Percentiles rank a stretch among this genome's conserved stretches.
These are phyloP conservation scores for Cruciata laevipes DNA, from an alignment of 257 asterid species.

Conservation along the genomic window DNA sequence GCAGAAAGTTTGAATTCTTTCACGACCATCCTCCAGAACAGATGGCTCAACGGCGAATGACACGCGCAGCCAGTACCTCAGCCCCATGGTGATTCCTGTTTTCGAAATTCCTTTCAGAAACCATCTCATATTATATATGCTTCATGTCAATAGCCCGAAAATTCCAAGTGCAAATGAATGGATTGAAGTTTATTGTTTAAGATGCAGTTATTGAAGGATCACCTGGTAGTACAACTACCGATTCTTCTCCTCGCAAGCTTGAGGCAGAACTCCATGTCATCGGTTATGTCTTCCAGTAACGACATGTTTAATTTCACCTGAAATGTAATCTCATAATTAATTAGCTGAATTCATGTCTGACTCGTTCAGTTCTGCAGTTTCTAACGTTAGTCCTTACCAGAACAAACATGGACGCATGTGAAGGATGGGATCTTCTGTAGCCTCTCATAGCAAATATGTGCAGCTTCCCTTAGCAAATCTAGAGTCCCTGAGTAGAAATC, in stretches of 20 bases:
- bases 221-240: slow-evolving; percentile 62
- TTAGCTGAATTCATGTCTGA: not conserved
- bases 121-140: not conserved
- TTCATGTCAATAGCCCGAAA: not conserved
- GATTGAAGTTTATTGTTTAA: no score
- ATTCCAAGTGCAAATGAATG: no score
- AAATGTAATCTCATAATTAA: not conserved
- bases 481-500: slow-evolving; percentile 38
- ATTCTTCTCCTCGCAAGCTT: slow-evolving; percentile 62
- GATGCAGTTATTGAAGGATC: not conserved
- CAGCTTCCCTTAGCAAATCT: slow-evolving; percentile 47
- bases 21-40: slow-evolving; percentile 44
- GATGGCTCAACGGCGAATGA: slow-evolving; percentile 49
- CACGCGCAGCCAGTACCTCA: slow-evolving; percentile 58
- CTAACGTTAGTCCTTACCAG: slow-evolving; percentile 34
- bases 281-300: slow-evolving; percentile 35
- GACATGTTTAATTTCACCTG: slow-evolving; percentile 45
- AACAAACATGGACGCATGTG: slow-evolving; percentile 47
- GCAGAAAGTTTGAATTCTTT: slow-evolving; percentile 60
- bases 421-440: slow-evolving; percentile 44
- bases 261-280: slow-evolving; percentile 53
- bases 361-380: not conserved
- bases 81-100: slow-evolving; percentile 51
- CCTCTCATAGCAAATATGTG: slow-evolving; percentile 31
- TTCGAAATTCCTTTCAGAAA: not conserved